phyloP scores from a whole-genome alignment of 164 flowering plant genomes.

The Annona cherimola region DNA sequence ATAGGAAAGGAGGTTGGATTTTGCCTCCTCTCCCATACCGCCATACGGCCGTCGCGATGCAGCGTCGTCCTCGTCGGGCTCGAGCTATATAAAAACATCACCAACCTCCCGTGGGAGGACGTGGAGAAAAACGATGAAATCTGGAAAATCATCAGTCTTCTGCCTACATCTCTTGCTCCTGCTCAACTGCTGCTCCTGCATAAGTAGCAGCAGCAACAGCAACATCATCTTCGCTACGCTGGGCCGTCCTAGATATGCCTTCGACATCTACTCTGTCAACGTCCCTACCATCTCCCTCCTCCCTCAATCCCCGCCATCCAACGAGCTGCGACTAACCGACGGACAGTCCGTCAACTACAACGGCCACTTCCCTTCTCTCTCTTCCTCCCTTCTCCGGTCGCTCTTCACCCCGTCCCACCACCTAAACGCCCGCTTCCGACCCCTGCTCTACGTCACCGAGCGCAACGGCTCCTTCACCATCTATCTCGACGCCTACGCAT shows the following conservation, averaged over 20 bases:
- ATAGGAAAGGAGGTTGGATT: too few relatives aligned
- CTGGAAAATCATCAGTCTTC: neutral
- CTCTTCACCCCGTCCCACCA: slow-evolving; percentile 12
- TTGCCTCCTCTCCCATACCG: too few relatives aligned
- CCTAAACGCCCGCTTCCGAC: neutral
- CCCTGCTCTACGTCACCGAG: slow-evolving; percentile 57
- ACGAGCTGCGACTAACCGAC: slow-evolving; percentile 57
- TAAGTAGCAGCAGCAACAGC: neutral
- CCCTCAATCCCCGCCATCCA: neutral
- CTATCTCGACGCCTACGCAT: slow-evolving; percentile 37
- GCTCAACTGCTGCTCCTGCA: neutral
- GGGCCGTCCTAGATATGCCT: slow-evolving; percentile 49
- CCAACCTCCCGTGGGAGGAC: neutral
- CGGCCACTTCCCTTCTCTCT: slow-evolving; percentile 58
- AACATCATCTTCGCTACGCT: slow-evolving; percentile 59
- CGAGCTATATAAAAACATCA: too few relatives aligned
- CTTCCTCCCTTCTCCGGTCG: slow-evolving; percentile 15
- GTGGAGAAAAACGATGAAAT: neutral
- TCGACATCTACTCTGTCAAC: slow-evolving; percentile 53
- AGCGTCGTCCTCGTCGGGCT: too few relatives aligned
- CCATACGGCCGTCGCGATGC: too few relatives aligned
- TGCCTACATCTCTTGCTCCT: neutral
- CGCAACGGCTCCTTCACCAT: slow-evolving; percentile 47
- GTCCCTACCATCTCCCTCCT: neutral
- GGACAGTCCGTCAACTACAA: slow-evolving; percentile 66